These are phyloP conservation scores for Novymonas esmeraldas DNA, from an alignment of 208 protist genomes.

Conservation along the genomic window DNA sequence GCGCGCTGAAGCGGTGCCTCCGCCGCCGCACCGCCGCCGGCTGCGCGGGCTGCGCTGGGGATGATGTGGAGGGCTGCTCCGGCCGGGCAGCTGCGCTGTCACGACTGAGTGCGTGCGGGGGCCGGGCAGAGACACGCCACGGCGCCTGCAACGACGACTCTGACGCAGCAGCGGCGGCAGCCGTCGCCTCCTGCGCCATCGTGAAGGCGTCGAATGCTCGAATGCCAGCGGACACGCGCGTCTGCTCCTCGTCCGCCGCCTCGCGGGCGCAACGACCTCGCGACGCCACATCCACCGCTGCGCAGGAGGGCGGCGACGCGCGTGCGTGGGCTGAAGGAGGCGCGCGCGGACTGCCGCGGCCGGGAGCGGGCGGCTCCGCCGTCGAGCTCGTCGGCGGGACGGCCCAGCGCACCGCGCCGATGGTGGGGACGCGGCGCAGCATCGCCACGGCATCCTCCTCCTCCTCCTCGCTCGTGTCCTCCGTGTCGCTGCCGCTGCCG, in stretches of 20 bases:
- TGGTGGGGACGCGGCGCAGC: constrained; percentile 40
- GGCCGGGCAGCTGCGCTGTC: no score
- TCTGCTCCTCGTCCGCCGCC: constrained; percentile 6
- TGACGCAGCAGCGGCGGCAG: neutral
- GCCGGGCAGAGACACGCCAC: neutral
- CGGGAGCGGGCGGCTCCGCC: neutral
- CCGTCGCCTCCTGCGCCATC: constrained; percentile 9
- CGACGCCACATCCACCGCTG: neutral
- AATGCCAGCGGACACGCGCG: constrained; percentile 33
- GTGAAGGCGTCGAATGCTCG: constrained; percentile 40
- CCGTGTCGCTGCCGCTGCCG: neutral
- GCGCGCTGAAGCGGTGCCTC: constrained; percentile 55
- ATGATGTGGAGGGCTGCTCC: neutral
- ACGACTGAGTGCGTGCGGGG: no score
- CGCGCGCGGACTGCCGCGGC: no score
- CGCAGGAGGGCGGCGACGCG: neutral
- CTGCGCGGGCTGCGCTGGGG: neutral
- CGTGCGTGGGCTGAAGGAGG: neutral
- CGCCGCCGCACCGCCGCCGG: constrained; percentile 13
- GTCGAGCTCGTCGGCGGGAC: neutral
- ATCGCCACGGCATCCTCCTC: constrained; percentile 46
- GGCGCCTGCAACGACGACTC: no score
- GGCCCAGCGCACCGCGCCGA: constrained; percentile 26
- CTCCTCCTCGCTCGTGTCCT: neutral
- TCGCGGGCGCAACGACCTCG: neutral